Base-by-base conservation (phyloP, 1,139 yeast genomes). In the Taiozyma sp. region DNA sequence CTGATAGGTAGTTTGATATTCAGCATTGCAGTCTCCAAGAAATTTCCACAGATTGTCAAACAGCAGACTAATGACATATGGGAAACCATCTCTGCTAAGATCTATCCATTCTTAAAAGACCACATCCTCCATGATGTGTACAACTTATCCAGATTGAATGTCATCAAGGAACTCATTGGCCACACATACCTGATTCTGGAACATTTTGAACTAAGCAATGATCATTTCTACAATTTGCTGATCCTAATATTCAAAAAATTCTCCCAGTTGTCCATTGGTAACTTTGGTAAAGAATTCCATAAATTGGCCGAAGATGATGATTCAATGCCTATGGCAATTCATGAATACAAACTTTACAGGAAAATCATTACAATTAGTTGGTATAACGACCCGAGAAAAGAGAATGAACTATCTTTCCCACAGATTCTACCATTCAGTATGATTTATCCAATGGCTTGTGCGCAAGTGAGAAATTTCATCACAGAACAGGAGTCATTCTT, bases 341-440 rank as follows among this genome's bases (percentile, higher is more conserved):
- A 82, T 54, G 82, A 81, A 49, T 67, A 72, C 48, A 72, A 74
- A 19, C 79, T 85, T 48, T 89, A 83, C 65, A 83, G 82, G 23
- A 81, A 78, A 62, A 81, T 86, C 48, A 74, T 83, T 62, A 73
- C 74, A 51, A 74, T 83, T 19, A 79, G 91, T 55, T 91, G 96
- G 90, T 87, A 73, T 50, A 70, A 75, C 8, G 75, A 79, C 32
- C 60, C 66, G 5, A 69, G 70, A 43, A 62, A 70, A 1, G 54
- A 57, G 4, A 52, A 52, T n/a, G 60, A 62, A 22, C 32, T 60
- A 7, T n/a, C 67, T n/a, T 81, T 87, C 64, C 96, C 97, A 0
- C 76, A 83, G n/a, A 77, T 83, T 2, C 74, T 92, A 51, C 98
- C 99, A 5, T 93, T 92, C 65, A 89, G 97, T 53, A 88, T 88